Evolutionary conservation across 306 rosid species (phyloP), one percentile per base, ranked within the genome.

Genomic region (Trifolium subterraneum): DNA sequence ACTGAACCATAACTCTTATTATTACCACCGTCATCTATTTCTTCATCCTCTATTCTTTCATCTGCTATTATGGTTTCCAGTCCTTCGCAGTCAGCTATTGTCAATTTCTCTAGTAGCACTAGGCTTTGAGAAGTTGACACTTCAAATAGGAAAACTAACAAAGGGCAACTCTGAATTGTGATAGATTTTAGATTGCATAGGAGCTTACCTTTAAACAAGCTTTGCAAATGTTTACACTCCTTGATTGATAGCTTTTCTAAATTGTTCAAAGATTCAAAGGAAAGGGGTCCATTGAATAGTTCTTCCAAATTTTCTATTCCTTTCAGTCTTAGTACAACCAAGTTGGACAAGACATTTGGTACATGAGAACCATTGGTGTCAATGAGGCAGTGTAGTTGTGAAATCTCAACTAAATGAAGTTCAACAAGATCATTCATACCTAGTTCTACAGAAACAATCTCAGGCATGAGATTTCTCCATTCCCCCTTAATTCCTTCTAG

Each of bases 401-500:
- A 15, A 35, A 9, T 1, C 3, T 0, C 0, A 0, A 0, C 0
- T 3, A 78, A 50, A 1, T 0, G 0, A 52, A 71, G 67, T 0
- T 8, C 1, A 19, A 29, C 6, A n/a, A 64, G 6, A 19, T 72
- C 50, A 71, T 16, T 41, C 48, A 31, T 62, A 20, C 60, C 60
- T 25, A 45, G 31, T 15, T 68, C 15, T 22, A 2, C 1, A 22
- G 25, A 2, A 70, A 60, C 18, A 25, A 78, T 71, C 1, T 58
- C 33, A 3, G 82, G 82, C 4, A 78, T 78, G n/a, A 78, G 15
- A 20, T 64, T 72, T 48, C n/a, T 31, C 67, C 62, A 64, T 4
- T 0, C 19, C 3, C 11, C 4, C 7, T 6, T 0, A 12, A 29
- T n/a, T 10, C 1, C 0, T 0, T 0, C 0, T 3, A 70, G 4